Conservation (phyloP, 2,329 filamentous ascomycete species). For the Dendrostoma leiphaemia region DNA sequence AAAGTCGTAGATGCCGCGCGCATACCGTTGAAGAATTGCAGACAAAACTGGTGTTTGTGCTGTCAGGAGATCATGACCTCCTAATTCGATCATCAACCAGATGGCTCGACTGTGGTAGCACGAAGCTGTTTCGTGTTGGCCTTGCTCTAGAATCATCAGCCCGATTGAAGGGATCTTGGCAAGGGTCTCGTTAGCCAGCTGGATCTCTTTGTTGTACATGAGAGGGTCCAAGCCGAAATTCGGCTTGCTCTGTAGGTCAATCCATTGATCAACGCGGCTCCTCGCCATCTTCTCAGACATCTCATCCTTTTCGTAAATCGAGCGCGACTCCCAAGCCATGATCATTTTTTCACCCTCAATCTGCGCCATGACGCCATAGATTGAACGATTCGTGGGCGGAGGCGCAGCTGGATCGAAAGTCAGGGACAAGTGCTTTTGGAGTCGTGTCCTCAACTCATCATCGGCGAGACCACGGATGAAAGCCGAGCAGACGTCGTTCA, state of each 20-base stretch:
- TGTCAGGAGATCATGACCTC: slow-evolving; percentile 24
- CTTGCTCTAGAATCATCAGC: slow-evolving; percentile 52
- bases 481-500: slow-evolving; percentile 51
- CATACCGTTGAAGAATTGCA: slow-evolving; percentile 43
- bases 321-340: slow-evolving; percentile 41
- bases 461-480: slow-evolving; percentile 56
- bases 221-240: slow-evolving; percentile 46
- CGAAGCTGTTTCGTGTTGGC: slow-evolving; percentile 47
- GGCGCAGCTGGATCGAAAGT: slow-evolving; percentile 30
- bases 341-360: slow-evolving; percentile 55
- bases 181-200: slow-evolving; percentile 45
- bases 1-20: slow-evolving; percentile 49
- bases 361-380: slow-evolving; percentile 53
- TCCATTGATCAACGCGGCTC: slow-evolving; percentile 44
- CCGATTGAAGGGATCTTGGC: slow-evolving; percentile 53
- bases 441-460: slow-evolving; percentile 39
- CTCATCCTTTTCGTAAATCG: slow-evolving; percentile 33
- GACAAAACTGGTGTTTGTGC: slow-evolving; percentile 23
- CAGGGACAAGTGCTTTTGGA: slow-evolving; percentile 48
- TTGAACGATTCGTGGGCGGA: slow-evolving; percentile 37
- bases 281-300: slow-evolving; percentile 35
- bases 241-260: slow-evolving; percentile 36
- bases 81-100: slow-evolving; percentile 37
- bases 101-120: slow-evolving; percentile 47
- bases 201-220: slow-evolving; percentile 52